Evolutionary conservation across 495 filamentous ascomycete species (phyloP), one percentile per base, ranked within the genome.

Genomic region (Xylaria sp.): DNA sequence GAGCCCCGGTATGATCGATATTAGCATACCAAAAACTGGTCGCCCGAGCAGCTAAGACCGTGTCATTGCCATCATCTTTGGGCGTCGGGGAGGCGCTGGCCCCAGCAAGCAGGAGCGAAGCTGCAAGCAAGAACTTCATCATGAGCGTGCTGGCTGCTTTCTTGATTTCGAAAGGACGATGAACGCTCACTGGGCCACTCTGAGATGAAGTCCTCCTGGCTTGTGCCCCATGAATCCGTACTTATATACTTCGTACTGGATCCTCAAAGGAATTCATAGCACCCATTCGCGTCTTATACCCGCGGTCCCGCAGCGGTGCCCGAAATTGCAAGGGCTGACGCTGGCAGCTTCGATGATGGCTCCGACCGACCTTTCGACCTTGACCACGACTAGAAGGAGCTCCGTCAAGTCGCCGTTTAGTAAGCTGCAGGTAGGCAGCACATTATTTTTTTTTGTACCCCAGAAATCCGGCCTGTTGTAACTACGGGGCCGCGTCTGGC

Each of bases 11-110:
- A 53, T 83, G 81, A 64, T 84, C 79, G 44, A 84, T 71, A 57
- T 80, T 81, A 35, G 80, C 71, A 61, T 78, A 78, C 76, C 76
- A 83, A 61, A 79, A 83, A 44, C 72, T 76, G 40, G 77, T 77
- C 29, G 72, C 72, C 68, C 58, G 0, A 76, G 79, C n/a, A 65
- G 70, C 24, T 74, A 65, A 15, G 76, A 76, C 9, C 33, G 64
- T 26, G 48, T 75, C 58, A 58, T 77, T 31, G 53, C 43, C 61
- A 46, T 65, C 66, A 29, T 67, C 57, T 17, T 31, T 61, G 37
- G 31, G n/a, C 8, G 29, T 61, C 0, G 68, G 61, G 37, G 68
- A 64, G 61, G 68, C 68, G 6, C 2, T 35, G 31, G 29, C 69
- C 41, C 50, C 50, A 5, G 68, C 68, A 35, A 69, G n/a, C 11